phyloP scores from a whole-genome alignment of 2,329 filamentous ascomycete species.

The Coniochaeta prunicola region DNA sequence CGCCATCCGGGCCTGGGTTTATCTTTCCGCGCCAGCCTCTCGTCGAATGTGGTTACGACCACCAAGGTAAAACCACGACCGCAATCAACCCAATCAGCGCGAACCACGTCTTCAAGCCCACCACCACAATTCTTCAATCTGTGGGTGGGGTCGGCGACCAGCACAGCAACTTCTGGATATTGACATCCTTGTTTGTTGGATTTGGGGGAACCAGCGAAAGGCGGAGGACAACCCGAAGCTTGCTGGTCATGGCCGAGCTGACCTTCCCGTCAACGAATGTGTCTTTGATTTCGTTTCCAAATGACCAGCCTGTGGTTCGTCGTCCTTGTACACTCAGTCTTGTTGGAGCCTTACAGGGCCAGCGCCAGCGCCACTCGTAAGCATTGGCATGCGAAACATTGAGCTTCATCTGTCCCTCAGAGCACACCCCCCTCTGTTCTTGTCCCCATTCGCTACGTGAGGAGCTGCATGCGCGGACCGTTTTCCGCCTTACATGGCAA shows the following conservation, averaged over 20 bases:
- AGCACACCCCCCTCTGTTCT: neutral
- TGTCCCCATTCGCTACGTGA: conserved; percentile 16
- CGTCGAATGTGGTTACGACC: conserved; percentile 18
- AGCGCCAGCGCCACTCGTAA: neutral
- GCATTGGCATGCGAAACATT: neutral
- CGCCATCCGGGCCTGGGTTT: conserved; percentile 9
- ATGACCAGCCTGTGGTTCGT: no score
- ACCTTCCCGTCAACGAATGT: neutral
- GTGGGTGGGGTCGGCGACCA: conserved; percentile 1
- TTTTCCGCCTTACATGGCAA: conserved; percentile 26
- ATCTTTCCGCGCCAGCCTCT: conserved; percentile 20
- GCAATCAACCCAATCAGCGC: conserved; percentile 21
- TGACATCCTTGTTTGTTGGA: neutral
- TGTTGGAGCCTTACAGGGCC: neutral
- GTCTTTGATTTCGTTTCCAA: neutral
- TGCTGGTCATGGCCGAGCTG: neutral
- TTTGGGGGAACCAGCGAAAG: neutral
- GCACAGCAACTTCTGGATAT: neutral
- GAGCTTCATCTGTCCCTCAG: neutral
- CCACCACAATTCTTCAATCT: conserved; percentile 15
- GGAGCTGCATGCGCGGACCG: conserved; percentile 26
- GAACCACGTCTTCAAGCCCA: conserved; percentile 25
- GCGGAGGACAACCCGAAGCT: neutral
- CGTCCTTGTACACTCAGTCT: neutral
- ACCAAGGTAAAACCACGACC: neutral